Base-by-base conservation (phyloP, 768 basidiomycete species). In the Nidularia sp. region DNA sequence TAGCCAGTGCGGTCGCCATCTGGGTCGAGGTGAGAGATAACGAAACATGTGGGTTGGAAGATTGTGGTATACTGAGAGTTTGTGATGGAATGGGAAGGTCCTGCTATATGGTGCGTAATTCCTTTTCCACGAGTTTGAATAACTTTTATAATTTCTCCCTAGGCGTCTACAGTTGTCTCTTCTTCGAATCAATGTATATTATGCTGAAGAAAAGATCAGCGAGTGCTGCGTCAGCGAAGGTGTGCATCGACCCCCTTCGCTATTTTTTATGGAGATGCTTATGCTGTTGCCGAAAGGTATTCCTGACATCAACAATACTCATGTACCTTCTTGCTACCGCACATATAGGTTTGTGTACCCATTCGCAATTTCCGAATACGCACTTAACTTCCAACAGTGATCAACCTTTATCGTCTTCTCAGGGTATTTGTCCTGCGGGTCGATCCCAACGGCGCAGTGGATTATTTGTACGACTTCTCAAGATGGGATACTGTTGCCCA, bases 321-420 rank as follows among this genome's bases (percentile, higher is more conserved):
- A 61, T 68, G 61, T 66, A 59, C 46, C 49, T 58, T 9, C 43
- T 63, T n/a, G 56, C 64, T 9, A 62, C 61, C 8, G 35, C 60
- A 6, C 61, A 68, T 51, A 54, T 62, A 15, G 53, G 66, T 66
- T 34, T 45, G 57, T 44, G 13, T 12, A 42, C 32, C 32, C 33
- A 36, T 41, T 25, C 15, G 36, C 13, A 34, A 13, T n/a, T 41
- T 9, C 41, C 36, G n/a, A 13, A 42, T 25, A 13, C 8, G 13
- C 22, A 12, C 36, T 18, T 35, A 36, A 42, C 22, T 39, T 33
- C 35, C 47, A 36, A 8, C 45, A 57, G 56, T 48, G 13, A 50
- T 57, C 29, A 57, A 57, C 44, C 44, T 57, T 7, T 55, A 52
- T 33, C 56, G 56, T 32, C 51, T 57, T 25, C 43, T 57, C n/a